Evolutionary conservation across 1,284 basidiomycete species (phyloP), one percentile per base, ranked within the genome.

Genomic region (Neolentinus lepideus): DNA sequence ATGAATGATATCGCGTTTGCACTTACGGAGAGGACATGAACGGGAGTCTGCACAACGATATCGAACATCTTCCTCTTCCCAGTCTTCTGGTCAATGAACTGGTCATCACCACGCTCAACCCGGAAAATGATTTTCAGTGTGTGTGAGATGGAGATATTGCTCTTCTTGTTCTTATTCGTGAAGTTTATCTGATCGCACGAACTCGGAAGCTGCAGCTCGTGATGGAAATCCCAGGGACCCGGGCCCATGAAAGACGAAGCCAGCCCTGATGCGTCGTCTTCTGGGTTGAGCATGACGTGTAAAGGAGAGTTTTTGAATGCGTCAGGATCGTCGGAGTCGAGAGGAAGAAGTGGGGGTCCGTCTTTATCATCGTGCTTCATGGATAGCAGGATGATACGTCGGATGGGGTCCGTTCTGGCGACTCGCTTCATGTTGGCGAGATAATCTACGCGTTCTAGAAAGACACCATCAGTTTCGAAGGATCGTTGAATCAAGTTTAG

Each of bases 21-120:
- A 71, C 88, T 74, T 57, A 92, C 90, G 8, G 90, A 90, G 54
- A 92, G 78, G 56, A 93, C 83, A 56, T 87, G 82, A 26, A 94
- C 77, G 0, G 92, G 91, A 0, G 83, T 83, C 64, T 92, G 90
- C 56, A 98, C 85, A 52, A 94, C 87, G 62, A 98, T 94, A 70
- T 98, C 95, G 70, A 90, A 94, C 64, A 90, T 70, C 69, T 92
- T 94, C 59, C 83, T 77, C 66, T 81, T 87, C 43, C 88, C 80
- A 2, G 76, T 83, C 67, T 84, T 86, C 14, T 79, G 63, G 62
- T 92, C 90, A 6, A 88, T 54, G 29, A 78, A 75, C 25, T 71
- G 60, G 62, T 85, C 84, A 63, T 91, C 89, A 1, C 89, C 90
- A 38, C 87, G 79, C 70, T 95, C 90, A 14, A 98, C 89, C 16